Evolutionary conservation across 2,329 filamentous ascomycete genomes (phyloP).

Genomic region (Nannizziopsis arthrosporioides): DNA sequence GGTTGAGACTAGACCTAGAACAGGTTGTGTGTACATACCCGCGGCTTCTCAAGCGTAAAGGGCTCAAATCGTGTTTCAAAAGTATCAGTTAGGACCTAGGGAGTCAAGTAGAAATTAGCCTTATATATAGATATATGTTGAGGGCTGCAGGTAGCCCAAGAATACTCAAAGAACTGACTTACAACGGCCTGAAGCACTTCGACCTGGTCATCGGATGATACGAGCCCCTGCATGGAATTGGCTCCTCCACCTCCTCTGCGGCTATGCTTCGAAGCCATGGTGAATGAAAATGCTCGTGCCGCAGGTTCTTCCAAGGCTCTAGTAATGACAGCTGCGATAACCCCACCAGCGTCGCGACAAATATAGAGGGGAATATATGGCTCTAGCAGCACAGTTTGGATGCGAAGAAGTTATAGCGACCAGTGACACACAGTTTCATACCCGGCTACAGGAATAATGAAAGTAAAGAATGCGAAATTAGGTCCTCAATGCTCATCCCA

Average conservation of each 20-base stretch:
- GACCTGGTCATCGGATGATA: constrained; percentile 42
- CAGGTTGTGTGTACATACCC: constrained; percentile 49
- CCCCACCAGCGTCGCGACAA: too few relatives aligned
- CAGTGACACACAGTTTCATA: too few relatives aligned
- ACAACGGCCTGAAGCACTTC: constrained; percentile 54
- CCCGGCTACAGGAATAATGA: too few relatives aligned
- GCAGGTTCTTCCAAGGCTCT: constrained; percentile 17
- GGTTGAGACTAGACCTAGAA: too few relatives aligned
- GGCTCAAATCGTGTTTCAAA: constrained; percentile 88
- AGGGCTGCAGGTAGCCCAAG: too few relatives aligned
- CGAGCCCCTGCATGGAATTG: constrained; percentile 1
- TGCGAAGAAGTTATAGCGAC: too few relatives aligned
- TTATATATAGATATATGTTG: neutral
- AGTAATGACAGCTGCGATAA: too few relatives aligned
- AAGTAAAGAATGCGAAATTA: too few relatives aligned
- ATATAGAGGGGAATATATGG: too few relatives aligned
- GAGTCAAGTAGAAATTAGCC: neutral
- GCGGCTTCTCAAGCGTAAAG: constrained; percentile 75
- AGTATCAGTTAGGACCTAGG: constrained; percentile 76
- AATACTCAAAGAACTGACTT: constrained; percentile 22
- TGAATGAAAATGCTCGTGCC: constrained; percentile 18
- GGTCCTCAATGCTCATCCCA: too few relatives aligned
- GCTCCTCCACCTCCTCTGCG: constrained; percentile 4
- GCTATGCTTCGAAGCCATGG: constrained; percentile 4
- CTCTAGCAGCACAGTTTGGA: too few relatives aligned